These are phyloP conservation scores for Aspergillus wentii DNA, from an alignment of 495 filamentous ascomycete genomes.

Conservation along the genomic window DNA sequence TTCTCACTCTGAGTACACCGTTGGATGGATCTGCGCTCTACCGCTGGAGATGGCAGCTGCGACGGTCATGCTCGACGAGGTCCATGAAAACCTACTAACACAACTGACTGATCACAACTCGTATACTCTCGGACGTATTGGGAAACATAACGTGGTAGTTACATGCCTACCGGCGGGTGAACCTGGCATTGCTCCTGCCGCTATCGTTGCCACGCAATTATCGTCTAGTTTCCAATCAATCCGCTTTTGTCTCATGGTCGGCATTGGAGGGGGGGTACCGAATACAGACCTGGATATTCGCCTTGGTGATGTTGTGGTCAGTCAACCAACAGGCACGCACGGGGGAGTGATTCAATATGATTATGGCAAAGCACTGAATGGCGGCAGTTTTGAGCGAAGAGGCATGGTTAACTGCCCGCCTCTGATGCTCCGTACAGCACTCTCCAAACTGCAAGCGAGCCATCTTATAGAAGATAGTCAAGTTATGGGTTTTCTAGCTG, in stretches of 20 bases:
- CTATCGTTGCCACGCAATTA: no score
- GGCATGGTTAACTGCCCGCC: conserved; percentile 1
- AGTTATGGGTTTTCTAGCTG: no score
- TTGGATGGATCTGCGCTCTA: conserved; percentile 27
- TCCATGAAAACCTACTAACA: conserved; percentile 9
- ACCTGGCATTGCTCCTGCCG: no score
- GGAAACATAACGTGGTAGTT: no score
- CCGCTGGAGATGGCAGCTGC: conserved; percentile 26
- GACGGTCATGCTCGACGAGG: conserved; percentile 27
- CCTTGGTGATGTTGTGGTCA: conserved; percentile 14
- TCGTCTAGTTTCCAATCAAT: no score
- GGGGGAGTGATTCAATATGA: conserved; percentile 32
- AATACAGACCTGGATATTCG: conserved; percentile 7
- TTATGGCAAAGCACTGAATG: conserved; percentile 15
- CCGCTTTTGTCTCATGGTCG: no score
- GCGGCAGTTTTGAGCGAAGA: conserved; percentile 1
- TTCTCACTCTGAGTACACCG: conserved; percentile 7
- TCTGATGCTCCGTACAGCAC: not conserved
- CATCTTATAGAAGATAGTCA: no score
- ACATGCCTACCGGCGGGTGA: no score
- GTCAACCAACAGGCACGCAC: conserved; percentile 6
- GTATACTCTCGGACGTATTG: no score
- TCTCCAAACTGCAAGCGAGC: no score
- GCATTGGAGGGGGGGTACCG: no score
- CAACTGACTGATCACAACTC: conserved; percentile 10